These are phyloP conservation scores for Cytospora schulzeri DNA, from an alignment of 2,329 filamentous ascomycete genomes.

Conservation along the genomic window DNA sequence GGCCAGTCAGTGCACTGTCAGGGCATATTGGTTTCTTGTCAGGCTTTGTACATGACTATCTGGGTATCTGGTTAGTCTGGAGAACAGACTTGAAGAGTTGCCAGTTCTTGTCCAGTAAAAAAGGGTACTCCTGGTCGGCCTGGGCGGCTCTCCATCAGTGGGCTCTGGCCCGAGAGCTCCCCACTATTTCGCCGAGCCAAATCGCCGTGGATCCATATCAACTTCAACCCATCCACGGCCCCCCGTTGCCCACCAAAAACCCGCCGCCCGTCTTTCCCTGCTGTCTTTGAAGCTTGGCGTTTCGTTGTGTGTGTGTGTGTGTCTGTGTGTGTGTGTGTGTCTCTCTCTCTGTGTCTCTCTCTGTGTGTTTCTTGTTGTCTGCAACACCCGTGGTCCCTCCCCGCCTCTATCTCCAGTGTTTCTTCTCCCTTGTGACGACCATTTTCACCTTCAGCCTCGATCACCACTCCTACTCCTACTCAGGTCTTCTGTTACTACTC, in stretches of 20 bases:
- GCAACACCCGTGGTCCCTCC: conserved; percentile 5
- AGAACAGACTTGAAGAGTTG: too few relatives aligned
- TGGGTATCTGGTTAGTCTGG: too few relatives aligned
- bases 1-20: too few relatives aligned
- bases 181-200: conserved; percentile 62
- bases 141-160: conserved; percentile 28
- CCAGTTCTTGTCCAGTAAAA: too few relatives aligned
- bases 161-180: conserved; percentile 38
- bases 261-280: conserved; percentile 25
- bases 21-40: too few relatives aligned
- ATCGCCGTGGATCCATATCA: conserved; percentile 50
- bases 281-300: conserved; percentile 8
- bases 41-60: conserved; percentile 17
- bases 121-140: neutral
- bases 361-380: conserved; percentile 3
- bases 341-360: too few relatives aligned
- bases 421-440: conserved; percentile 23
- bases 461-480: neutral
- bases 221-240: conserved; percentile 26
- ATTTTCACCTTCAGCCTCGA: conserved; percentile 7
- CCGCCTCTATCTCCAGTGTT: conserved; percentile 30
- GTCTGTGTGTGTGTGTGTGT: conserved; percentile 5
- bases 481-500: neutral
- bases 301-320: neutral
- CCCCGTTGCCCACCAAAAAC: conserved; percentile 5